Evolutionary conservation across 2,329 filamentous ascomycete genomes (phyloP).

Genomic region (Arthrobotrys sphaeroides): DNA sequence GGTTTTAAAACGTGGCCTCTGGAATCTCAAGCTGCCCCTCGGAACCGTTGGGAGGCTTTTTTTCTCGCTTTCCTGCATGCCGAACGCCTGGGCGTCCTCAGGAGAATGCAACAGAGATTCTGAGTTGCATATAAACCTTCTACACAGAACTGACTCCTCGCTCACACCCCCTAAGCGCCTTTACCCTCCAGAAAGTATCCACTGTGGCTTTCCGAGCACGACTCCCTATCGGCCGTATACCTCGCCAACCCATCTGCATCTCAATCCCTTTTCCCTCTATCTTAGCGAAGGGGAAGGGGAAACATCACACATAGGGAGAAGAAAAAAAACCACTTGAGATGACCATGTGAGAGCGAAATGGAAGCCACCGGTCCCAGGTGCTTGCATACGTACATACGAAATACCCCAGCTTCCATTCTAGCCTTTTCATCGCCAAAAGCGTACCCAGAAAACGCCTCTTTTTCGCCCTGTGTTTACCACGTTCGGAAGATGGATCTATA

Average conservation of each 20-base stretch:
- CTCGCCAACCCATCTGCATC: slow-evolving; percentile 6
- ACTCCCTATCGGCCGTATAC: neutral
- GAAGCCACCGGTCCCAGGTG: no score
- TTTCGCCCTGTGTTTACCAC: slow-evolving; percentile 2
- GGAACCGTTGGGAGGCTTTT: neutral
- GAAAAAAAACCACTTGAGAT: slow-evolving; percentile 13
- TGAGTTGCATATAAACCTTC: slow-evolving; percentile 41
- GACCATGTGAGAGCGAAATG: slow-evolving; percentile 10
- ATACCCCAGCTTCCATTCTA: neutral
- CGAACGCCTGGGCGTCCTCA: neutral
- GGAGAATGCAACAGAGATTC: slow-evolving; percentile 41
- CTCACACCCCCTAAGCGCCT: slow-evolving; percentile 12
- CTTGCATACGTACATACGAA: neutral
- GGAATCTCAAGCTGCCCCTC: neutral
- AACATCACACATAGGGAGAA: neutral
- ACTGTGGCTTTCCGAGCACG: slow-evolving; percentile 22
- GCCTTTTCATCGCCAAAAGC: neutral
- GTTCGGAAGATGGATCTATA: slow-evolving; percentile 5
- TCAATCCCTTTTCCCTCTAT: neutral
- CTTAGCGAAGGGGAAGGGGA: neutral
- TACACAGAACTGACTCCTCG: neutral
- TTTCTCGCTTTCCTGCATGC: slow-evolving; percentile 1
- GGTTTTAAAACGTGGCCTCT: slow-evolving; percentile 7
- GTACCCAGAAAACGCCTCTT: slow-evolving; percentile 4
- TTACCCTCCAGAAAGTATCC: slow-evolving; percentile 1